phyloP scores from a whole-genome alignment of 2,329 filamentous ascomycete genomes.

The Trichoderma arundinaceum region DNA sequence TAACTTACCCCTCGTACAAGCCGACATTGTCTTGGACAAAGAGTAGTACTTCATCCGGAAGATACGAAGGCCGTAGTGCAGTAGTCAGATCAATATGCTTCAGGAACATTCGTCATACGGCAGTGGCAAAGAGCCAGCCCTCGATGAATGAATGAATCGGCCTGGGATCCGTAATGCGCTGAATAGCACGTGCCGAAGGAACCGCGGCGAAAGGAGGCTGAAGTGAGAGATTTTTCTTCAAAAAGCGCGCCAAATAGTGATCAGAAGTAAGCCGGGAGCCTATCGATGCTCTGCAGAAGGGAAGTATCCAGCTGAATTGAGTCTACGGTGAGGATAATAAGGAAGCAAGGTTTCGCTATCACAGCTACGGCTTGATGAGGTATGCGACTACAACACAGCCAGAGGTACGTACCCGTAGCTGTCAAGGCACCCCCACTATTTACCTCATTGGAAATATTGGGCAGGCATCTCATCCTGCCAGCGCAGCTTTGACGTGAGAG shows the following conservation, averaged over 20 bases:
- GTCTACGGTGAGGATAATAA: not conserved
- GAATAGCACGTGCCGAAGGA: slow-evolving; percentile 16
- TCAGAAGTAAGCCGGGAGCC: not conserved
- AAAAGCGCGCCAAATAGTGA: not conserved
- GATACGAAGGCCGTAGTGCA: slow-evolving; percentile 87
- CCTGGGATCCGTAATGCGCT: slow-evolving; percentile 1
- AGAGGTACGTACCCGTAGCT: slow-evolving; percentile 9
- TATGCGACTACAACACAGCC: not conserved
- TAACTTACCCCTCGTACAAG: slow-evolving; percentile 88
- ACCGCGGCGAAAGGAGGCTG: not conserved
- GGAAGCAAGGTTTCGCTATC: slow-evolving; percentile 14
- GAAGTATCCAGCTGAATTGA: not conserved
- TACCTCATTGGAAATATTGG: not conserved
- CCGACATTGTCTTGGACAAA: slow-evolving; percentile 98
- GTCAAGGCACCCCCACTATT: not conserved
- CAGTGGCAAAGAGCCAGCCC: slow-evolving; percentile 33
- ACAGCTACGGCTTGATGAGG: slow-evolving; percentile 1
- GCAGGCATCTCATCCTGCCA: not conserved
- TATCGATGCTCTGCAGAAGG: not conserved
- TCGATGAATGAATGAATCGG: slow-evolving; percentile 3
- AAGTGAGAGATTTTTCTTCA: no score
- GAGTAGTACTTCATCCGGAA: slow-evolving; percentile 90
- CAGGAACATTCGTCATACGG: slow-evolving; percentile 88
- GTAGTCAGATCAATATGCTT: slow-evolving; percentile 95
- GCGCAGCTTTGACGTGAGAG: not conserved